Percentiles rank a stretch among this genome's conserved stretches.
Conservation (phyloP, 2,329 filamentous ascomycete species). For the Colletotrichum brevisporum region DNA sequence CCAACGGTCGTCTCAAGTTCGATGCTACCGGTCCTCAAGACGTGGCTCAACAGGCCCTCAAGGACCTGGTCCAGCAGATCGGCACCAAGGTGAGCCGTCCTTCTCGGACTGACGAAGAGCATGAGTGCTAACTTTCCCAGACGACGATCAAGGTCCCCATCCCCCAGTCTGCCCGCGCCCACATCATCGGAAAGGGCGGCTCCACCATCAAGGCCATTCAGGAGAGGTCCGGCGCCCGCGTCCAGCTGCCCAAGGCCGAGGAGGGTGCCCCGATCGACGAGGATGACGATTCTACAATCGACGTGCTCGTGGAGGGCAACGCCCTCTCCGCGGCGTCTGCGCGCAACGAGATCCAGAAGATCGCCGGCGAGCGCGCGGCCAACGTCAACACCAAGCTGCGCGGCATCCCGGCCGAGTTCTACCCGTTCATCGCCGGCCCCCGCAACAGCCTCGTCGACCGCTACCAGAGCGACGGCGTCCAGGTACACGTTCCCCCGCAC, state of each 20-base stretch:
- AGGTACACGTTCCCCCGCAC: slow-evolving; percentile 87
- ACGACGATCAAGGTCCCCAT: slow-evolving; percentile 81
- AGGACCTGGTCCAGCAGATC: slow-evolving; percentile 89
- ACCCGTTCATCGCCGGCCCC: slow-evolving; percentile 91
- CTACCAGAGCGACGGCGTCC: slow-evolving; percentile 82
- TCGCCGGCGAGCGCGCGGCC: slow-evolving; percentile 87
- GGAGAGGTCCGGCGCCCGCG: slow-evolving; percentile 89
- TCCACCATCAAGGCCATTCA: slow-evolving; percentile 91
- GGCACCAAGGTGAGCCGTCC: slow-evolving; percentile 78
- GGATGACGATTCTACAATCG: slow-evolving; percentile 84
- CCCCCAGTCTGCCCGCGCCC: slow-evolving; percentile 84
- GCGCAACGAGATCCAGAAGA: slow-evolving; percentile 85
- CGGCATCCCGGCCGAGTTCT: slow-evolving; percentile 91
- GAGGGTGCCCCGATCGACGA: slow-evolving; percentile 70
- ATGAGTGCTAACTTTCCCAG: slow-evolving; percentile 45
- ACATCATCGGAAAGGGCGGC: slow-evolving; percentile 94
- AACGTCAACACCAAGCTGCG: slow-evolving; percentile 86
- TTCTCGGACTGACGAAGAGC: background rate
- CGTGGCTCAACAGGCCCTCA: slow-evolving; percentile 87
- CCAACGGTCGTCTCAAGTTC: slow-evolving; percentile 82
- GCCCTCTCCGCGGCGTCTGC: slow-evolving; percentile 88
- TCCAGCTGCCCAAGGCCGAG: slow-evolving; percentile 89
- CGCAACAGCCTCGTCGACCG: slow-evolving; percentile 77
- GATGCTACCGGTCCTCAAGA: slow-evolving; percentile 88
- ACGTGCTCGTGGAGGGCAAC: slow-evolving; percentile 93